Evolutionary conservation across 352 stramenopile genomes (phyloP).

Genomic region (Phytophthora fragariae): DNA sequence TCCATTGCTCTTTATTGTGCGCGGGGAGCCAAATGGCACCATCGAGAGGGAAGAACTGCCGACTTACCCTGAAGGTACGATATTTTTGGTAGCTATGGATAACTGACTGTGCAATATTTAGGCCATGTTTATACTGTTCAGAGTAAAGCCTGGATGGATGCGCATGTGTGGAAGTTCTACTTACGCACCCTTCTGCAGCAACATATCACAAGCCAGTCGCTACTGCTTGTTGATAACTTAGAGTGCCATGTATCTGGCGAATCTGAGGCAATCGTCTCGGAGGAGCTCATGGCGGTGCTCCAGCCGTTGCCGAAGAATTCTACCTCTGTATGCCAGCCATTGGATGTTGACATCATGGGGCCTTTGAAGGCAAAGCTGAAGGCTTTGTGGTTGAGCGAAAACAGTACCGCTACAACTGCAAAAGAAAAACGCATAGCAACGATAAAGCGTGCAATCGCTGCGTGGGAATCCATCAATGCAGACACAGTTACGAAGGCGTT

Average conservation of each 20-base stretch:
- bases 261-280: too few species aligned
- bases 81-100: not conserved
- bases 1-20: constrained; percentile 21
- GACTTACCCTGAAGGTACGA: constrained; percentile 5
- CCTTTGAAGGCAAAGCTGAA: not conserved
- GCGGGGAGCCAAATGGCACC: constrained; percentile 2
- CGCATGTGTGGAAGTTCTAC: not conserved
- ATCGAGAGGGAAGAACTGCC: constrained; percentile 20
- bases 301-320: not conserved
- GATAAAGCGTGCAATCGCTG: too few species aligned
- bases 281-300: too few species aligned
- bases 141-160: not conserved
- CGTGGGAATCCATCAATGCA: too few species aligned
- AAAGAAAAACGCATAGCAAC: too few species aligned
- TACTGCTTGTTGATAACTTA: too few species aligned
- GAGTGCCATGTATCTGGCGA: too few species aligned
- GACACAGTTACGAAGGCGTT: not conserved
- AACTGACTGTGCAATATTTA: not conserved
- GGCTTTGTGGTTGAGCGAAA: not conserved
- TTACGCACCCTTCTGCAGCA: not conserved
- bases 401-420: too few species aligned
- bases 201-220: too few species aligned
- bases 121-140: not conserved
- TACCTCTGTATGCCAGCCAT: not conserved
- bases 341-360: not conserved